Evolutionary conservation across 768 basidiomycete species (phyloP), one percentile per base, ranked within the genome.

Genomic region (Krasilnikovozyma curviuscula): DNA sequence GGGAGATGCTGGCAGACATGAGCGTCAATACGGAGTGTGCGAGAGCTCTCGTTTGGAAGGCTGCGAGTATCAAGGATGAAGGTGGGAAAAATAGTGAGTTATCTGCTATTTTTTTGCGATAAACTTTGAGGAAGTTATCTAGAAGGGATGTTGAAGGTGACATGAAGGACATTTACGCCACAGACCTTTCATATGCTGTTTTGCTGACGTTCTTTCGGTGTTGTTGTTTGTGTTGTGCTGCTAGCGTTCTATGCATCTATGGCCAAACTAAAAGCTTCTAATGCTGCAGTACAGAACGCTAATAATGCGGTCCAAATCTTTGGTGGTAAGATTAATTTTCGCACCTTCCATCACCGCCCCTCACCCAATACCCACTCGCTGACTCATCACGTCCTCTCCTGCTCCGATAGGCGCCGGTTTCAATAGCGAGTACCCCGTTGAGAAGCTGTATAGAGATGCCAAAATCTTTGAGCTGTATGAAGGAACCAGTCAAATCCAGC

Each of bases 1-100:
- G 60, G 2, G 64, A 63, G 51, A 62, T 68, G 58, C 55, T 68
- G 3, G 66, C 66, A 3, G 67, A 68, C 44, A 68, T 68, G 67
- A 66, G 66, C 5, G 66, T 67, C 47, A 57, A 53, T 10, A 59
- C 56, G 27, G 64, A 65, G 43, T 60, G 63, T 13, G 56, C 62
- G 10, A 46, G 64, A 35, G 57, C 51, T 7, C 52, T 65, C 23
- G 64, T 66, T 7, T 65, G 62, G 64, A 60, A 59, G 48, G 48
- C 63, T 0, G 61, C 65, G 3, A 59, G 59, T 61, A 58, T 62
- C 8, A 66, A 67, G 49, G 67, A 68, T 54, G 50, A 58, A 1
- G 59, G 60, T 0, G 57, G 60, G 37, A 49, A 58, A 28, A 65
- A 64, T 49, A 68, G 63, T 63, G 40, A 40, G 63, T 56, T 9